Evolutionary conservation across 805 yeast species (phyloP), one percentile per base, ranked within the genome.

Genomic region (Ascoidea asiatica): DNA sequence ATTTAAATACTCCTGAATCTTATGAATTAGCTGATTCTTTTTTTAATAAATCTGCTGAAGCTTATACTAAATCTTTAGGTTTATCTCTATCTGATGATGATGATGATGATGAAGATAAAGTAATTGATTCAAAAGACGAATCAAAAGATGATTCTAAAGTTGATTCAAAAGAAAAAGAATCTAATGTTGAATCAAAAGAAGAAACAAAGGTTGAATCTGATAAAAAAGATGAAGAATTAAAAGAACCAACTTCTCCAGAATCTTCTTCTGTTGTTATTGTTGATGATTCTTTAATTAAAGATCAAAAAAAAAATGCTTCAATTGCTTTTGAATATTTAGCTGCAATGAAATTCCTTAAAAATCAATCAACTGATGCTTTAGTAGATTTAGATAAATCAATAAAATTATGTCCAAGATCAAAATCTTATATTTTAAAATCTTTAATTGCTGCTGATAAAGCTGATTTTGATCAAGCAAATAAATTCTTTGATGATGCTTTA

Each of bases 311-410:
- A 44, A 67, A 68, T 53, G 50, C 76, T 44, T 78, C 94, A 19
- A 67, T 87, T 56, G 92, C 95, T 40, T 74, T 75, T 55, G 97
- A 89, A 67, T 82, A 85, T 63, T 65, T 75, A 40, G 95, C 92
- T 60, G 80, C 92, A 20, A 79, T 88, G 65, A 74, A 75, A 53
- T 90, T 89, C 66, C 73, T 92, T 67, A 81, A 81, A 64, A 78
- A 79, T 50, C 86, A 83, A 52, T 73, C 81, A 40, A 67, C 72
- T 36, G 67, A 66, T 43, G 90, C 95, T 21, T 67, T 81, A 41
- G 66, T 60, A 40, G 79, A 75, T 53, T 67, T 92, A 50, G 72
- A 77, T 52, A 70, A 71, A 57, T 79, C 95, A 18, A 64, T 89
- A 40, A 67, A 69, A 38, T 63, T 82, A 53, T 61, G 66, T 54